These are phyloP conservation scores for Kazachstania sp. DNA, from an alignment of 1,139 yeast genomes.

Conservation along the genomic window DNA sequence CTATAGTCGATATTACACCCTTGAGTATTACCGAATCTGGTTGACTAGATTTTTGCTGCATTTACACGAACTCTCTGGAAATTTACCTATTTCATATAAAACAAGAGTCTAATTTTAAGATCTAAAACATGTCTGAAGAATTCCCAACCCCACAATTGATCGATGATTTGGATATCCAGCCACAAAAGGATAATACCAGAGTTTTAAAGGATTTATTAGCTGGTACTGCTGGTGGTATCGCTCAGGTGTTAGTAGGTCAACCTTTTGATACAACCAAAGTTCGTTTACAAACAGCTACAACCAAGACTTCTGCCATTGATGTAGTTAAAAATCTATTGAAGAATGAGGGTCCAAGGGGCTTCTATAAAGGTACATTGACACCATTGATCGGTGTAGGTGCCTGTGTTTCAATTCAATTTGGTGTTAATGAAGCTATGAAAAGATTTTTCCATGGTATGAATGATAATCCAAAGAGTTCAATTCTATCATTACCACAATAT, in stretches of 20 bases:
- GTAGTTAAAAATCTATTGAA: conserved; percentile 61
- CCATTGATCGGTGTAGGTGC: conserved; percentile 94
- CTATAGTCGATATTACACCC: no score
- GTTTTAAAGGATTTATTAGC: conserved; percentile 77
- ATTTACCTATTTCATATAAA: no score
- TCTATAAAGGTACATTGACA: conserved; percentile 80
- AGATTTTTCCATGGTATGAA: conserved; percentile 39
- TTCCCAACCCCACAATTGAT: conserved; percentile 27
- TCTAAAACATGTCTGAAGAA: conserved; percentile 28
- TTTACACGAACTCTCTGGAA: no score
- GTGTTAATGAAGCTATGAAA: conserved; percentile 92
- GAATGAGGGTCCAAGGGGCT: conserved; percentile 72
- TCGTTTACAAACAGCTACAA: conserved; percentile 76
- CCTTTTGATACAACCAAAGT: conserved; percentile 95
- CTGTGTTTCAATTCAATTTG: conserved; percentile 77
- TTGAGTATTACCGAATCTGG: no score
- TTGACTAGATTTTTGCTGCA: no score
- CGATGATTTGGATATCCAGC: conserved; percentile 23
- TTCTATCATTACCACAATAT: conserved; percentile 48
- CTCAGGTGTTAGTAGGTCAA: conserved; percentile 92
- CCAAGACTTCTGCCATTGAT: conserved; percentile 60
- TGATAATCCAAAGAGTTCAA: conserved; percentile 12
- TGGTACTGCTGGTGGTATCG: conserved; percentile 89
- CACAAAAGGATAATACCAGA: conserved; percentile 31
- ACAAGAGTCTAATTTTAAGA: background rate